A percentile compares a stretch with the other conserved stretches of the same genome.
Evolutionary conservation across 2,329 filamentous ascomycete species (phyloP).

Genomic region (Sporothrix pallida): DNA sequence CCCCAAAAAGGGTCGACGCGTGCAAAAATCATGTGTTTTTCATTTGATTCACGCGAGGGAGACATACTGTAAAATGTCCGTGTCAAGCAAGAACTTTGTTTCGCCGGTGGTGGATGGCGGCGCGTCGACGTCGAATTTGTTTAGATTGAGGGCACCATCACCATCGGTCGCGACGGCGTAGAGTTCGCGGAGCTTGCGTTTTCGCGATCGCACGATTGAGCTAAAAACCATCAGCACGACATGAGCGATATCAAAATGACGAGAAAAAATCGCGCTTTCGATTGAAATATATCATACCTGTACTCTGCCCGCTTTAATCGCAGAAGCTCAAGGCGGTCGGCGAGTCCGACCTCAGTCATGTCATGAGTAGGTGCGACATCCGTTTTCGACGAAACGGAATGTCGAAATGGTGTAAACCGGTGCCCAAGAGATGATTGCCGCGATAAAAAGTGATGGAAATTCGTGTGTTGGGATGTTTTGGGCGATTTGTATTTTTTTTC

Average conservation of each 20-base stretch:
- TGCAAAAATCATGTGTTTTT: slow-evolving; percentile 29
- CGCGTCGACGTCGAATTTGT: slow-evolving; percentile 63
- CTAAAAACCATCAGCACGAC: slow-evolving; percentile 56
- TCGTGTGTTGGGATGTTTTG: slow-evolving; percentile 45
- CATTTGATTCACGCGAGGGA: slow-evolving; percentile 35
- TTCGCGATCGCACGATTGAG: slow-evolving; percentile 80
- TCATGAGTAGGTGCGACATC: slow-evolving; percentile 72
- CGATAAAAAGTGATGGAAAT: slow-evolving; percentile 47
- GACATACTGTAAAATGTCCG: slow-evolving; percentile 66
- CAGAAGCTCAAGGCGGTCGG: slow-evolving; percentile 70
- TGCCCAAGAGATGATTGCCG: slow-evolving; percentile 44
- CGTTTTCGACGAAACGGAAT: slow-evolving; percentile 69
- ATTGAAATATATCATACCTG: slow-evolving; percentile 57
- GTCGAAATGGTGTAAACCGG: slow-evolving; percentile 48
- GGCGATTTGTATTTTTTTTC: slow-evolving; percentile 43
- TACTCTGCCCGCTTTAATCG: slow-evolving; percentile 67
- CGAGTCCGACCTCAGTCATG: slow-evolving; percentile 73
- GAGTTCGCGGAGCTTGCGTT: slow-evolving; percentile 88
- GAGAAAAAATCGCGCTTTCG: slow-evolving; percentile 58
- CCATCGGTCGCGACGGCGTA: slow-evolving; percentile 78
- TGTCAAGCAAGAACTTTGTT: slow-evolving; percentile 61
- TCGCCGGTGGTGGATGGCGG: slow-evolving; percentile 58
- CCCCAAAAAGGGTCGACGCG: slow-evolving; percentile 4
- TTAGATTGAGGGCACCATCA: slow-evolving; percentile 64
- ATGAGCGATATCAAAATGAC: slow-evolving; percentile 54